Evolutionary conservation across 2,329 filamentous ascomycete species (phyloP).

Genomic region (Neonectria magnoliae): DNA sequence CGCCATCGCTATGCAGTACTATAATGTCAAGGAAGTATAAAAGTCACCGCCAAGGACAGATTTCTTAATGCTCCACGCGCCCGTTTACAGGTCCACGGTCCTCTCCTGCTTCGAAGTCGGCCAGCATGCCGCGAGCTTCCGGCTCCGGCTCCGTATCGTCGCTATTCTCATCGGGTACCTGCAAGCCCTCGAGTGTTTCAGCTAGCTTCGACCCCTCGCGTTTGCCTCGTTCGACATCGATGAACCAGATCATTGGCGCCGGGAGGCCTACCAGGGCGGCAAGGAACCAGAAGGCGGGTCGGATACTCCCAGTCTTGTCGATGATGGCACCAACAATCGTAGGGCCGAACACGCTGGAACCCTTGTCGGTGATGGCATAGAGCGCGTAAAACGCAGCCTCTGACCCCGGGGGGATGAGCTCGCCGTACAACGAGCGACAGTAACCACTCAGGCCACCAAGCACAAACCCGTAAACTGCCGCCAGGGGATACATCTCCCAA

Average conservation of each 20-base stretch:
- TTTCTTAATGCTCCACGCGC: conserved; percentile 13
- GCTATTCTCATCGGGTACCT: conserved; percentile 40
- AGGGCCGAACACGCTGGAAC: conserved; percentile 91
- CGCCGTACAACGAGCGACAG: conserved; percentile 90
- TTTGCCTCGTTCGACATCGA: conserved; percentile 84
- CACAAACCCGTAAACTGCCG: conserved; percentile 90
- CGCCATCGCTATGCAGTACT: conserved; percentile 41
- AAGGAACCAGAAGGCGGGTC: conserved; percentile 92
- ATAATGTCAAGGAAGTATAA: conserved; percentile 16
- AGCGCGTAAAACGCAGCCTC: conserved; percentile 97
- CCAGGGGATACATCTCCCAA: conserved; percentile 97
- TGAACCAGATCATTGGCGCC: conserved; percentile 83
- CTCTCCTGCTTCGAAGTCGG: conserved; percentile 41
- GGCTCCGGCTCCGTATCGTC: conserved; percentile 32
- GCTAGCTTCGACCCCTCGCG: conserved; percentile 73
- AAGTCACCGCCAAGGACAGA: conserved; percentile 13
- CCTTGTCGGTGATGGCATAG: conserved; percentile 98
- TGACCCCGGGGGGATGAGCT: conserved; percentile 91
- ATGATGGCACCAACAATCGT: conserved; percentile 94
- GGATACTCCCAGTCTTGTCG: conserved; percentile 81
- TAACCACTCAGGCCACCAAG: conserved; percentile 93
- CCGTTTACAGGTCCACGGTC: conserved; percentile 26
- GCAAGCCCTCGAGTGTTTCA: conserved; percentile 65
- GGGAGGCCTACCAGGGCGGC: conserved; percentile 85
- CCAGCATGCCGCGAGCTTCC: conserved; percentile 44